A percentile compares a stretch with the other conserved stretches of the same genome.
Conservation (phyloP, 345 rosid genomes). For the Nephelium lappaceum region DNA sequence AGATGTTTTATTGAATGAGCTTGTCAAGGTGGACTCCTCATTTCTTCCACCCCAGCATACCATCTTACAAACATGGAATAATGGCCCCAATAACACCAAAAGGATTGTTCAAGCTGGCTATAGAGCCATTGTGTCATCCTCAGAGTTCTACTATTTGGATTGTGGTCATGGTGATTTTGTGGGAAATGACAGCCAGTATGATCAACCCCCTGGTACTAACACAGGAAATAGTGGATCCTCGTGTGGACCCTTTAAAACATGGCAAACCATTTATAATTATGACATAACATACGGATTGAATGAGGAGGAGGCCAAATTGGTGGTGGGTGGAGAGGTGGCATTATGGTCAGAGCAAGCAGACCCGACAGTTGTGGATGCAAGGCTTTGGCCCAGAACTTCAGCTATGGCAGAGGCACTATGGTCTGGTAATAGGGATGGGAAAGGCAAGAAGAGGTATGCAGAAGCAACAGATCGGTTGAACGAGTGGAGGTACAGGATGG, state of each 20-base stretch:
- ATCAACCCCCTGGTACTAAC: slow-evolving; percentile 29
- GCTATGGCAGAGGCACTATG: slow-evolving; percentile 84
- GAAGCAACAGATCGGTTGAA: slow-evolving; percentile 74
- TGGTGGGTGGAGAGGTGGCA: slow-evolving; percentile 91
- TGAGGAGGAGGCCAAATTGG: slow-evolving; percentile 68
- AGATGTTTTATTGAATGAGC: slow-evolving; percentile 61
- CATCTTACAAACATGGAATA: slow-evolving; percentile 87
- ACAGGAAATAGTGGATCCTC: slow-evolving; percentile 58
- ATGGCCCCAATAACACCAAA: slow-evolving; percentile 71
- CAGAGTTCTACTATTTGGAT: slow-evolving; percentile 83
- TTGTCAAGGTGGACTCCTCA: slow-evolving; percentile 51
- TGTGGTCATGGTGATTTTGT: slow-evolving; percentile 77
- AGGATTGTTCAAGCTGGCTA: slow-evolving; percentile 68
- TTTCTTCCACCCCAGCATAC: slow-evolving; percentile 58
- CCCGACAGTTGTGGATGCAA: slow-evolving; percentile 57
- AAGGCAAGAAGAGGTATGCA: slow-evolving; percentile 62
- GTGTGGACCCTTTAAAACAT: slow-evolving; percentile 91
- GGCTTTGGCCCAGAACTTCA: slow-evolving; percentile 84
- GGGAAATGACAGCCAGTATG: slow-evolving; percentile 76
- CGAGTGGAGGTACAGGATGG: slow-evolving; percentile 92
- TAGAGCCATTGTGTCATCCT: slow-evolving; percentile 76
- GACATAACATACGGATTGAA: slow-evolving; percentile 70
- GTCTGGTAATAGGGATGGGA: slow-evolving; percentile 80
- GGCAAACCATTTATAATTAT: slow-evolving; percentile 86
- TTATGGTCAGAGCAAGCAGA: slow-evolving; percentile 97